Evolutionary conservation across 805 yeast genomes (phyloP).

Genomic region (Alloascoidea hylecoeti): DNA sequence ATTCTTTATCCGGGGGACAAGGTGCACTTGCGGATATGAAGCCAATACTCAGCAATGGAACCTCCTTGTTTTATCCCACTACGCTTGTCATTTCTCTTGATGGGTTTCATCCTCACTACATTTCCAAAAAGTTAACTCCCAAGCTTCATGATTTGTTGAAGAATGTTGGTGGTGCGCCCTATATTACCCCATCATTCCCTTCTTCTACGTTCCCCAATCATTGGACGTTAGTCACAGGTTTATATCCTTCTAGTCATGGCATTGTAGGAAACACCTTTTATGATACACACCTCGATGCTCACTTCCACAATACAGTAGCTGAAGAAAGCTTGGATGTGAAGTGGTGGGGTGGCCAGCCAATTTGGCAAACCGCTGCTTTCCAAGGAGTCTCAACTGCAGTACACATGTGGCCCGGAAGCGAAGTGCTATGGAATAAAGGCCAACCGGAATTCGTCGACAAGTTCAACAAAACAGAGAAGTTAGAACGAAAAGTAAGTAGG

Average conservation of each 20-base stretch:
- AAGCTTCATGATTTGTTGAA: conserved; percentile 41
- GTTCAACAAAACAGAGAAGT: conserved; percentile 49
- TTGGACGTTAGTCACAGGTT: conserved; percentile 83
- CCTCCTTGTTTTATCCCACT: conserved; percentile 60
- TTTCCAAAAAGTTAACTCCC: conserved; percentile 56
- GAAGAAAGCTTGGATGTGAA: conserved; percentile 31
- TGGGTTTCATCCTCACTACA: conserved; percentile 86
- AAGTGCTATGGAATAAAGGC: conserved; percentile 36
- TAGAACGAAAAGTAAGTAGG: conserved; percentile 41
- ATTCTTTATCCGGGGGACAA: background rate
- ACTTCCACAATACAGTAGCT: conserved; percentile 52
- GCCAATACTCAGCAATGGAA: conserved; percentile 35
- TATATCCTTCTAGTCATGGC: conserved; percentile 75
- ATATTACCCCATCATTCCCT: conserved; percentile 79
- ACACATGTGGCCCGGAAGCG: conserved; percentile 98
- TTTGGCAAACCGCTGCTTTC: conserved; percentile 64
- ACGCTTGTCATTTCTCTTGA: conserved; percentile 72
- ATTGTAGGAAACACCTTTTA: conserved; percentile 73
- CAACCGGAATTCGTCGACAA: conserved; percentile 36
- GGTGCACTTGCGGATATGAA: conserved; percentile 3
- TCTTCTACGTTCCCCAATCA: conserved; percentile 86
- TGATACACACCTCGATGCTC: conserved; percentile 39
- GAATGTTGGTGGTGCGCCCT: conserved; percentile 54
- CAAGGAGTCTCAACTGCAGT: conserved; percentile 57
- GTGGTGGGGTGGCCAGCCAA: conserved; percentile 53